These are phyloP conservation scores for Magnusiomyces clavatus DNA, from an alignment of 1,139 yeast species.

Conservation along the genomic window DNA sequence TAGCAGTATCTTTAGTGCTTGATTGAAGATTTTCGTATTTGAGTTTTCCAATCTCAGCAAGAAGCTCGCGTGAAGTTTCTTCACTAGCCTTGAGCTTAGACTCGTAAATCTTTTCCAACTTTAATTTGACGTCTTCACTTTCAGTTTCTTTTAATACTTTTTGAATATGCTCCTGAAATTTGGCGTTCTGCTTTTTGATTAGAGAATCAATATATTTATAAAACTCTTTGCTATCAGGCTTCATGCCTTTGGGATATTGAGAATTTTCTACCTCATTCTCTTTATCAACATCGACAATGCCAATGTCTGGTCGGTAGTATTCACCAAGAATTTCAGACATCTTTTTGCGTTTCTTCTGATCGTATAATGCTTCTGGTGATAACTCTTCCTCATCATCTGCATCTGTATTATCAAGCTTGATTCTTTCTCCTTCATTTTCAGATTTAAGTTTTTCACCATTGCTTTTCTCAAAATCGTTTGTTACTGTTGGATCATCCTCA, in stretches of 20 bases:
- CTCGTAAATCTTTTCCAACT: conserved; percentile 16
- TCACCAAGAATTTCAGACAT: conserved; percentile 17
- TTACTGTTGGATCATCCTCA: neutral
- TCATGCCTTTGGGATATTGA: no score
- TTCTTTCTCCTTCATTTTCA: neutral
- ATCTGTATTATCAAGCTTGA: neutral
- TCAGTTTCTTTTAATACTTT: neutral
- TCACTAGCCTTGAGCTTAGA: conserved; percentile 19
- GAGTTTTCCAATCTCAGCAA: conserved; percentile 19
- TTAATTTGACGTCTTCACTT: conserved; percentile 7
- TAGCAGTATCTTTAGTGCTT: neutral
- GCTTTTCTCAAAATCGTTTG: neutral
- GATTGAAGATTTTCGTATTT: conserved; percentile 12
- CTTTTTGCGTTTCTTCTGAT: conserved; percentile 15
- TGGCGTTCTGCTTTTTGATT: conserved; percentile 7
- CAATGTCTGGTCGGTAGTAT: conserved; percentile 6
- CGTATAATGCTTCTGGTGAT: conserved; percentile 5
- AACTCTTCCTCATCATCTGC: neutral
- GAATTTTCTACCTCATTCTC: no score
- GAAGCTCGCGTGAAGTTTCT: conserved; percentile 21
- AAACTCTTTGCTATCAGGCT: neutral
- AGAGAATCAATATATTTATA: neutral
- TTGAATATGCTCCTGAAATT: conserved; percentile 7
- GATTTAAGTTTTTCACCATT: neutral
- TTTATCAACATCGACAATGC: neutral